Percentiles rank a stretch among this genome's conserved stretches.
These are phyloP conservation scores for Coemansia sp. DNA, from an alignment of 192 early-diverging fungal genomes.

Conservation along the genomic window DNA sequence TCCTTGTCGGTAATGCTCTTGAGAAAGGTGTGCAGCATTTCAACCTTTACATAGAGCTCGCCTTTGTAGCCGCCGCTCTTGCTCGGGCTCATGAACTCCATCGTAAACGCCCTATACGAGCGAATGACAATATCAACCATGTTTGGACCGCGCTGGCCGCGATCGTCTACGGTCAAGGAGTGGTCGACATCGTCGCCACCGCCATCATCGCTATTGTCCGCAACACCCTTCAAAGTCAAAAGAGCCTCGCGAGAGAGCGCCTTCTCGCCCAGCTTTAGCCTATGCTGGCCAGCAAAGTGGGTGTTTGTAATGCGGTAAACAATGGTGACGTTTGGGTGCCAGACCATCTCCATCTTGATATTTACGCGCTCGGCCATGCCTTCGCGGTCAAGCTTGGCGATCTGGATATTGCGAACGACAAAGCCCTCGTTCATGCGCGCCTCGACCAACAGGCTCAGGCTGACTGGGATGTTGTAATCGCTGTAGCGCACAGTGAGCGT, in stretches of 20 bases:
- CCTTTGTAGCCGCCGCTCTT: slow-evolving; percentile 20
- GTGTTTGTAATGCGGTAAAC: slow-evolving; percentile 66
- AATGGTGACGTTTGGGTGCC: slow-evolving; percentile 74
- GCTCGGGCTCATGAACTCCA: slow-evolving; percentile 27
- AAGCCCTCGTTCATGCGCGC: slow-evolving; percentile 72
- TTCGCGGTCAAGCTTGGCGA: slow-evolving; percentile 48
- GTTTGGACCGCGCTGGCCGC: slow-evolving; percentile 45
- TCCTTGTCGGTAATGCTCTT: slow-evolving; percentile 45
- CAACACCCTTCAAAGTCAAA: background rate
- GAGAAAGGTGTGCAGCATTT: slow-evolving; percentile 35
- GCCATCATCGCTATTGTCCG: background rate
- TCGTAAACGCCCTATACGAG: slow-evolving; percentile 48
- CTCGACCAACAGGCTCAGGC: slow-evolving; percentile 61
- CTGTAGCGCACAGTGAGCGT: slow-evolving; percentile 60
- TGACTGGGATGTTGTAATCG: slow-evolving; percentile 63
- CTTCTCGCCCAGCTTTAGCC: background rate
- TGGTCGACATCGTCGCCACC: background rate
- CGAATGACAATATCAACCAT: slow-evolving; percentile 51
- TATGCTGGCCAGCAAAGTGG: slow-evolving; percentile 10
- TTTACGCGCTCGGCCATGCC: slow-evolving; percentile 53
- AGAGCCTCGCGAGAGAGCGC: background rate
- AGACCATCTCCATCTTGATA: slow-evolving; percentile 65
- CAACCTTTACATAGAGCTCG: slow-evolving; percentile 37
- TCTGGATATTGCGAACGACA: slow-evolving; percentile 56
- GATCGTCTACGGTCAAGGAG: slow-evolving; percentile 13